A percentile compares a stretch with the other conserved stretches of the same genome.
Evolutionary conservation across 2,329 filamentous ascomycete species (phyloP).

Genomic region (Acrocalymma vagum): DNA sequence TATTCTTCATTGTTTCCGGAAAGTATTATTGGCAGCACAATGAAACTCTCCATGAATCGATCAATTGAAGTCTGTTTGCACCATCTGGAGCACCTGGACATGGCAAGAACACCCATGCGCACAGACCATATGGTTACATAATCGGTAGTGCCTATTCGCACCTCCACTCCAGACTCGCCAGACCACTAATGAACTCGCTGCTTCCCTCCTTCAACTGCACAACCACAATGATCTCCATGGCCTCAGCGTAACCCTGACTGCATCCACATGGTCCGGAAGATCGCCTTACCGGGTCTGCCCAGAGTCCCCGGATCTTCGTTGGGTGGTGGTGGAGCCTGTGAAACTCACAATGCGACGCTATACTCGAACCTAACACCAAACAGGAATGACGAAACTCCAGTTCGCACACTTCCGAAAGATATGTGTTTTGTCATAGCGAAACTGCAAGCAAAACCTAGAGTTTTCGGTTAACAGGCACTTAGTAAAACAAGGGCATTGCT

Average conservation of each 20-base stretch:
- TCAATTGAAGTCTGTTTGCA: no score
- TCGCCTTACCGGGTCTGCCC: conserved; percentile 23
- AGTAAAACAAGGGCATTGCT: conserved; percentile 7
- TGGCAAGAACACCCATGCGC: no score
- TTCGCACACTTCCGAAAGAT: conserved; percentile 16
- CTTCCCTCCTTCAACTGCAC: conserved; percentile 6
- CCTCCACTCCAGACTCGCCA: conserved; percentile 7
- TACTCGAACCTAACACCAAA: conserved; percentile 27
- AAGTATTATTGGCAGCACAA: no score
- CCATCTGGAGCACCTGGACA: no score
- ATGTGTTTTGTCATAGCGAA: conserved; percentile 24
- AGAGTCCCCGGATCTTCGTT: conserved; percentile 26
- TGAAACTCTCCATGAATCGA: no score
- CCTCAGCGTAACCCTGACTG: conserved; percentile 13
- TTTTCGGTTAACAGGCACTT: conserved; percentile 7
- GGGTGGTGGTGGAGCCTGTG: conserved; percentile 20
- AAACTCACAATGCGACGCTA: conserved; percentile 43
- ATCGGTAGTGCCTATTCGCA: no score
- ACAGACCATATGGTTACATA: no score
- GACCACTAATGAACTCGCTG: conserved; percentile 1
- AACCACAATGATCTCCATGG: conserved; percentile 2
- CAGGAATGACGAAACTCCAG: conserved; percentile 28
- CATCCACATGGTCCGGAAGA: conserved; percentile 28
- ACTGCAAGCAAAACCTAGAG: conserved; percentile 15
- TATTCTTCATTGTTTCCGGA: no score